Conservation (phyloP, 83 land plant species). For the Thuja plicata region DNA sequence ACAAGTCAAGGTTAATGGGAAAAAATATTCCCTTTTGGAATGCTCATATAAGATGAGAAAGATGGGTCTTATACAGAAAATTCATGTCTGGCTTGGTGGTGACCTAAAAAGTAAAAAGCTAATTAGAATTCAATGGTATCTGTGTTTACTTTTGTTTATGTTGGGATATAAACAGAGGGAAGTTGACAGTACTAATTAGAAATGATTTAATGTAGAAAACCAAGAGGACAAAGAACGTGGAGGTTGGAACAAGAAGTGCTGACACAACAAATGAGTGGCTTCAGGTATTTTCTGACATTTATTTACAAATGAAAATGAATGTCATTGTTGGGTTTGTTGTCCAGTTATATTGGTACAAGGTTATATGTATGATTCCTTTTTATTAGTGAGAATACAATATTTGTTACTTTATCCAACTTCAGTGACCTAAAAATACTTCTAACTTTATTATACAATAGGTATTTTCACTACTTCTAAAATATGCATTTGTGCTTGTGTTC, state of each 20-base stretch:
- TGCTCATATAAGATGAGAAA: no score
- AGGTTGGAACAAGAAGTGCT: background rate
- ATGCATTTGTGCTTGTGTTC: background rate
- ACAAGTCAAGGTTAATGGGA: no score
- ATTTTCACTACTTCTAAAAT: background rate
- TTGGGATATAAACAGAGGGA: background rate
- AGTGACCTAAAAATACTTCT: background rate
- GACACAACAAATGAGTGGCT: background rate
- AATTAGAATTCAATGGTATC: background rate
- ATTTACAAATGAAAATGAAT: background rate
- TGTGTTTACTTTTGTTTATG: background rate
- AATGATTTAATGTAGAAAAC: slow-evolving; percentile 18
- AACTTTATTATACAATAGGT: background rate
- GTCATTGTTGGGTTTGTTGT: background rate
- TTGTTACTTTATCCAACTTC: background rate
- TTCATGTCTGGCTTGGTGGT: no score
- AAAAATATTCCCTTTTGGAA: no score
- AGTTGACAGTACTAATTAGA: background rate
- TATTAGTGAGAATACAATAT: background rate
- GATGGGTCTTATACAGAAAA: no score
- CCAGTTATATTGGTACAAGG: background rate
- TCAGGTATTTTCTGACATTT: background rate
- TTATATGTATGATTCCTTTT: background rate
- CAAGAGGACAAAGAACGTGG: slow-evolving; percentile 14
- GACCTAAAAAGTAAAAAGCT: no score